Evolutionary conservation across 495 filamentous ascomycete species (phyloP).

Genomic region (Penicillium canariense): DNA sequence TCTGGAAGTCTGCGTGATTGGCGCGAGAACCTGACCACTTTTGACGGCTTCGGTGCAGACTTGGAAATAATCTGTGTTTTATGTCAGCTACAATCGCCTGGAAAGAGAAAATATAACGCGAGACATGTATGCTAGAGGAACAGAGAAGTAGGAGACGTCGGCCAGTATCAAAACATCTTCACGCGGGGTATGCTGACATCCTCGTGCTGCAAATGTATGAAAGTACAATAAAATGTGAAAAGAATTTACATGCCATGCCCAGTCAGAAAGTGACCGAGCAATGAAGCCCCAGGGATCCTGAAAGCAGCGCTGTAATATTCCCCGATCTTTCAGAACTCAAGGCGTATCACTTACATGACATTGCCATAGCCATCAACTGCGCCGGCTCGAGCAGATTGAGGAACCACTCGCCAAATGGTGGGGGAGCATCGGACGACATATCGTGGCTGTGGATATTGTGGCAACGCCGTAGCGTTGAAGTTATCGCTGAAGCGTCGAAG

Average conservation of each 20-base stretch:
- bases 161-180: not conserved
- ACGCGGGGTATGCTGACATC: not conserved
- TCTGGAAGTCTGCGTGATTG: slow-evolving; percentile 28
- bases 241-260: too few relatives aligned
- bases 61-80: slow-evolving; percentile 32
- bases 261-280: too few relatives aligned
- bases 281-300: too few relatives aligned
- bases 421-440: slow-evolving; percentile 18
- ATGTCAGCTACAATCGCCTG: not conserved
- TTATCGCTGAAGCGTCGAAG: not conserved
- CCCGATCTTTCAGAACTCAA: too few relatives aligned
- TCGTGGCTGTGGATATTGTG: not conserved
- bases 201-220: not conserved
- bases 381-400: slow-evolving; percentile 29
- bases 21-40: slow-evolving; percentile 39
- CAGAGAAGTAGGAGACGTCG: not conserved
- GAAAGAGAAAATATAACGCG: not conserved
- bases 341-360: slow-evolving; percentile 31
- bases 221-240: too few relatives aligned
- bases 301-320: too few relatives aligned
- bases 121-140: not conserved
- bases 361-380: slow-evolving; percentile 28
- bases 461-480: not conserved
- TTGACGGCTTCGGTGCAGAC: slow-evolving; percentile 34
- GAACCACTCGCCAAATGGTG: slow-evolving; percentile 22